Conservation (phyloP, 208 protist genomes). For the Leishmania arabica region DNA sequence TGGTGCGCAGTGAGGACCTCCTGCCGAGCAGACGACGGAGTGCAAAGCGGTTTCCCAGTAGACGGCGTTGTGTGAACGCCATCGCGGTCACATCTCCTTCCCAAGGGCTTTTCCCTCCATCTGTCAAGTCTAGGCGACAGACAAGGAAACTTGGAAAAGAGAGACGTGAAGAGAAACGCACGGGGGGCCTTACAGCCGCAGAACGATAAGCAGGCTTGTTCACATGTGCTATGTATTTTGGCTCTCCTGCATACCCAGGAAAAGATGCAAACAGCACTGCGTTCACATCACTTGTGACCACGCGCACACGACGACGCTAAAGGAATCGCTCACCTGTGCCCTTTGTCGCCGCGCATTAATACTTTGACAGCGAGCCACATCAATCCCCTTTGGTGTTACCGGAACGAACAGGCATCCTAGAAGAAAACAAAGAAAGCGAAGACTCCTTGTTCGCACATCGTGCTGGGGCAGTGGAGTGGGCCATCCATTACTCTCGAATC, state of each 20-base stretch:
- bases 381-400: neutral
- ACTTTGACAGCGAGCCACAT: neutral
- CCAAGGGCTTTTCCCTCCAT: neutral
- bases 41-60: neutral
- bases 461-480: neutral
- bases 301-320: neutral
- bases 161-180: neutral
- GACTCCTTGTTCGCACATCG: neutral
- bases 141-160: neutral
- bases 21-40: neutral
- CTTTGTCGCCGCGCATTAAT: neutral
- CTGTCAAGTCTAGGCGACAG: neutral
- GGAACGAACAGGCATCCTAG: neutral
- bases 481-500: neutral
- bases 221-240: neutral
- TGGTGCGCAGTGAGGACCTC: too few relatives aligned
- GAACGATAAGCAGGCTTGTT: neutral
- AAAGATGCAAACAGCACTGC: neutral
- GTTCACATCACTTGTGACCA: neutral
- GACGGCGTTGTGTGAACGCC: too few relatives aligned
- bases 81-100: neutral
- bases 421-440: neutral
- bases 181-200: neutral
- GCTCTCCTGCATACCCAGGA: neutral
- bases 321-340: neutral